Base-by-base conservation (phyloP, 352 stramenopile species). In the Pythium plurisporium region DNA sequence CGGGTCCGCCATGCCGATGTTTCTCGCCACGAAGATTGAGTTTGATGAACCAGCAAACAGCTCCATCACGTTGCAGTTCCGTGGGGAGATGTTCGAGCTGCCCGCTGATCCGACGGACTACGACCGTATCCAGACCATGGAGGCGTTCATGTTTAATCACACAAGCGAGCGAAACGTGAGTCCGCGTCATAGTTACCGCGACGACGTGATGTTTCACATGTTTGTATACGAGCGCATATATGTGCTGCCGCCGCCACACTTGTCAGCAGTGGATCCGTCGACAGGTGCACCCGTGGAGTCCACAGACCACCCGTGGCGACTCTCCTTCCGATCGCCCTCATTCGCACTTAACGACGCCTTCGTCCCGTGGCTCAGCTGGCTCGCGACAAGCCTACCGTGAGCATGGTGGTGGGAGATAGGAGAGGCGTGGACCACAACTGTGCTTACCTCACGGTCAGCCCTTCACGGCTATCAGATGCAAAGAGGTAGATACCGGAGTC, bases 261-360 rank as follows among this genome's bases (percentile, higher is more conserved):
- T 65, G 15, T 48, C 6, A 2, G 37, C 15, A 2, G 17, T 6
- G 11, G 30, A 65, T 23, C 15, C 27, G 15, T 22, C 12, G 19
- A 54, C 40, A 1, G 23, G 23, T 1, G 5, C 23, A 2, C 12
- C 5, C 12, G 12, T 36, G 4, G 34, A 54, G 7, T 43, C 38
- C 2, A 33, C 11, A 2, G 54, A 61, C 44, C 42, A 22, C n/a
- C n/a, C 60, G 14, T 67, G 60, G 60, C 15, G 41, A 15, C n/a
- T 65, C 4, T 19, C 20, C 29, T 65, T 65, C 48, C 40, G 37
- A 25, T 65, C 58, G 30, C 29, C 58, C 5, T 17, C n/a, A 0
- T 55, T 59, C 41, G 37, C 19, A 12, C 15, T 65, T 12, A 37
- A 55, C 23, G 37, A 55, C 33, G 42, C 31, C 5, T 58, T 46